Evolutionary conservation across 2,329 filamentous ascomycete species (phyloP), one percentile per base, ranked within the genome.

Genomic region (Verticillium nonalfalfae): DNA sequence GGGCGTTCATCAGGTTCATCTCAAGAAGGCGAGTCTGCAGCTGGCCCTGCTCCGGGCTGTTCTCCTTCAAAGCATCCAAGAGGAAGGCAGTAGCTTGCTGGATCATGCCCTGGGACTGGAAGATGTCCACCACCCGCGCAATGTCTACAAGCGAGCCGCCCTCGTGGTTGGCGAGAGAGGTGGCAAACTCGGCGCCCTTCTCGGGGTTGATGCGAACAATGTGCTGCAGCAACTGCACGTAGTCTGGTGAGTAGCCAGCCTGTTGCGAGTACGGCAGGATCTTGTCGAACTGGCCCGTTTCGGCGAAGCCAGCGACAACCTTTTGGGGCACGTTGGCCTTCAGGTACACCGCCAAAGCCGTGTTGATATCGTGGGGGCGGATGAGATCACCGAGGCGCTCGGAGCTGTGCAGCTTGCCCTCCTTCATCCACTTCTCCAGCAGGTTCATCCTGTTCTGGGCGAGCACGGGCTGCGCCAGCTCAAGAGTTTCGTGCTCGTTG

Each of bases 41-140:
- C 67, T 94, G 88, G 45, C 88, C 94, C 72, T 99, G 93, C 75
- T 99, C 95, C 0, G 93, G 93, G 69, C 89, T 90, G 79, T 99
- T 97, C 68, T 95, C 92, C 75, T 97, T 95, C 38, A 99, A 84
- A 2, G 93, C 94, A 76, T 99, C 95, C 33, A 99, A 85, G 59
- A 99, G 79, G 85, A 99, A 99, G n/a, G 94, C 93, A 2, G 96
- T 99, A 7, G 94, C 94, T 76, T 97, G 93, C 74, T 98, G 96
- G 58, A 98, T 86, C 93, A 98, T 95, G 70, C 93, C 93, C 76
- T 99, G 95, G 10, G 93, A 93, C 76, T 97, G 90, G 88, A 99
- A 99, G 63, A 99, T 93, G 74, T 99, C 95, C 57, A 97, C 92
- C 31, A 97, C 93, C 56, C 94, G 91, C 73, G 97, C 92, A 61